Conservation (phyloP, 2,329 filamentous ascomycete genomes). For the Alternaria viburni region DNA sequence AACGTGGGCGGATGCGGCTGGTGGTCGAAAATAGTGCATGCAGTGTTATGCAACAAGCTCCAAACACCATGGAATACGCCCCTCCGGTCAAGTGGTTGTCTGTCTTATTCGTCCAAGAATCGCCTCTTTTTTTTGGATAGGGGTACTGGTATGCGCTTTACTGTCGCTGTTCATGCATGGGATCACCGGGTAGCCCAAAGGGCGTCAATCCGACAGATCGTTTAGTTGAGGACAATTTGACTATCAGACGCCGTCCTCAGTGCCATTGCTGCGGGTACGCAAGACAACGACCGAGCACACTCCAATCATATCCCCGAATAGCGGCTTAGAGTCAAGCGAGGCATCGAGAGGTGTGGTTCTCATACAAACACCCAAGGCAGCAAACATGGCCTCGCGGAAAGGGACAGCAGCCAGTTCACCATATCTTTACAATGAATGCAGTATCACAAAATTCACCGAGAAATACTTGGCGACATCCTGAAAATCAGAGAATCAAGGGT, state of each 20-base stretch:
- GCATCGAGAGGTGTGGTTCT: neutral
- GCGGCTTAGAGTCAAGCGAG: neutral
- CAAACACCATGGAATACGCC: neutral
- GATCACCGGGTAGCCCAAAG: neutral
- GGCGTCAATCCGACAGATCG: neutral
- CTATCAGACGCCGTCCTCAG: neutral
- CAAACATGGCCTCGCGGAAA: neutral
- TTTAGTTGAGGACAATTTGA: neutral
- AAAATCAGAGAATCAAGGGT: neutral
- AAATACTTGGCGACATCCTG: neutral
- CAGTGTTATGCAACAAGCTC: neutral
- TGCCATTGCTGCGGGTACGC: neutral
- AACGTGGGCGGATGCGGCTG: neutral
- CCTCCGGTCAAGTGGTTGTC: neutral
- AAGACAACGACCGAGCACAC: neutral
- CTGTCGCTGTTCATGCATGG: neutral
- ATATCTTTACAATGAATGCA: neutral
- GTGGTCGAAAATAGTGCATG: neutral
- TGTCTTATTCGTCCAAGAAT: neutral
- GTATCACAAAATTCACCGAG: neutral
- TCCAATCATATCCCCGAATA: neutral
- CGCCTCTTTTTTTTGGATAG: neutral
- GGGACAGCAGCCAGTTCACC: neutral
- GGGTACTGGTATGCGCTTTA: neutral
- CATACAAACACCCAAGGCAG: neutral